Conservation (phyloP, 1,139 yeast genomes). For the Hanseniaspora sp. region DNA sequence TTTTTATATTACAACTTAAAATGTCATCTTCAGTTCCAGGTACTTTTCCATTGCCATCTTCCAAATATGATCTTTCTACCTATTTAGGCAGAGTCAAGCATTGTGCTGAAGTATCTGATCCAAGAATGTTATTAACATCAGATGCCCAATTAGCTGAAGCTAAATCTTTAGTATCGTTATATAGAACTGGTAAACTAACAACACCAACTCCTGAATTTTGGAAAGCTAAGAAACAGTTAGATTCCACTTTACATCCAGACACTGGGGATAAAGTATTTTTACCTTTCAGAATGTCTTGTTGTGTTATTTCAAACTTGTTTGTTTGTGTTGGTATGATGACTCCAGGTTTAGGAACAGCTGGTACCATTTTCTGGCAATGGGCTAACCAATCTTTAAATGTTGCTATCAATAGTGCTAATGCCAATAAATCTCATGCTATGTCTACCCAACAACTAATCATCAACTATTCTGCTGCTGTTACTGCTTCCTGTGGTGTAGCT, state of each 20-base stretch:
- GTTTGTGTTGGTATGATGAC: conserved; percentile 97
- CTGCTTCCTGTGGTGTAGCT: conserved; percentile 92
- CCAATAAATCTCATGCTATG: conserved; percentile 88
- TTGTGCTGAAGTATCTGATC: conserved; percentile 87
- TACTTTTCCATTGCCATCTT: conserved; percentile 62
- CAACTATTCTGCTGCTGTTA: conserved; percentile 77
- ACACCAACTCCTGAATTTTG: conserved; percentile 71
- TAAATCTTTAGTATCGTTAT: conserved; percentile 54
- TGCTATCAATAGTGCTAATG: conserved; percentile 91
- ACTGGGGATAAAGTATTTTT: conserved; percentile 84
- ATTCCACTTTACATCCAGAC: conserved; percentile 87
- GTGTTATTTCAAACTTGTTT: conserved; percentile 82
- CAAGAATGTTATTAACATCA: conserved; percentile 74
- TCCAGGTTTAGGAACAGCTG: conserved; percentile 78
- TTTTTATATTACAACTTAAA: not conserved
- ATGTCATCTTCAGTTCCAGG: conserved; percentile 91
- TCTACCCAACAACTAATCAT: conserved; percentile 63
- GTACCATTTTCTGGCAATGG: conserved; percentile 93
- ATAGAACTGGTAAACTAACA: conserved; percentile 52
- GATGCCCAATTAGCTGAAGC: conserved; percentile 53
- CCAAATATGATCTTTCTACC: conserved; percentile 64
- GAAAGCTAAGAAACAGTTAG: conserved; percentile 77
- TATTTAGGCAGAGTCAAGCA: conserved; percentile 92
- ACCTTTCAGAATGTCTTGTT: conserved; percentile 94
- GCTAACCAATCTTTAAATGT: conserved; percentile 94